These are phyloP conservation scores for Phytophthora ramorum DNA, from an alignment of 352 stramenopile species.

Conservation along the genomic window DNA sequence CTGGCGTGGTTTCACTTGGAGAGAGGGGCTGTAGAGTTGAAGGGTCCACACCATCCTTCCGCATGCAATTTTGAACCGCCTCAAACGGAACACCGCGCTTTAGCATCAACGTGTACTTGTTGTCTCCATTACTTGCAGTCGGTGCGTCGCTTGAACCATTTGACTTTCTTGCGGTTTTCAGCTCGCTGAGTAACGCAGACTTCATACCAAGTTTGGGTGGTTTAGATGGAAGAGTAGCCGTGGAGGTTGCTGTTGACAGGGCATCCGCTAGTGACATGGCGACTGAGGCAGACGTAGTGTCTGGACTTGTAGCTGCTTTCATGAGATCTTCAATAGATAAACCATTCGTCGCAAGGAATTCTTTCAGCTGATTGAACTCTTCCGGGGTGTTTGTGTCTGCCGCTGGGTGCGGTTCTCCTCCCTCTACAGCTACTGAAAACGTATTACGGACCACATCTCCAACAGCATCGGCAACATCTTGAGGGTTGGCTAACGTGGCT, in stretches of 20 bases:
- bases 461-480: constrained; percentile 32
- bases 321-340: constrained; percentile 81
- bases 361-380: constrained; percentile 66
- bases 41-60: constrained; percentile 64
- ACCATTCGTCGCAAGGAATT: constrained; percentile 63
- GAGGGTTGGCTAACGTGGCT: constrained; percentile 23
- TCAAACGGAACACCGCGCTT: constrained; percentile 74
- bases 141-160: constrained; percentile 8
- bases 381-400: constrained; percentile 13
- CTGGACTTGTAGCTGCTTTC: constrained; percentile 61
- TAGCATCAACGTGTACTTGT: constrained; percentile 74
- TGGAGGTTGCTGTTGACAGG: constrained; percentile 14
- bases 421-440: constrained; percentile 9
- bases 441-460: background rate
- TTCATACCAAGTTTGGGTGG: constrained; percentile 24
- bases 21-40: constrained; percentile 36
- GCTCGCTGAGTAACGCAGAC: constrained; percentile 21
- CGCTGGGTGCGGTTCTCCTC: constrained; percentile 13
- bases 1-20: background rate
- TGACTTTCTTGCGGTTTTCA: constrained; percentile 19
- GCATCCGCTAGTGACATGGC: constrained; percentile 16
- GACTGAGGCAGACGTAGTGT: constrained; percentile 34
- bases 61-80: constrained; percentile 79
- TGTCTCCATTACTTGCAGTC: constrained; percentile 13
- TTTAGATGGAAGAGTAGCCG: background rate